Base-by-base conservation (phyloP, 2,329 filamentous ascomycete species). In the Aspergillus phoenicis region DNA sequence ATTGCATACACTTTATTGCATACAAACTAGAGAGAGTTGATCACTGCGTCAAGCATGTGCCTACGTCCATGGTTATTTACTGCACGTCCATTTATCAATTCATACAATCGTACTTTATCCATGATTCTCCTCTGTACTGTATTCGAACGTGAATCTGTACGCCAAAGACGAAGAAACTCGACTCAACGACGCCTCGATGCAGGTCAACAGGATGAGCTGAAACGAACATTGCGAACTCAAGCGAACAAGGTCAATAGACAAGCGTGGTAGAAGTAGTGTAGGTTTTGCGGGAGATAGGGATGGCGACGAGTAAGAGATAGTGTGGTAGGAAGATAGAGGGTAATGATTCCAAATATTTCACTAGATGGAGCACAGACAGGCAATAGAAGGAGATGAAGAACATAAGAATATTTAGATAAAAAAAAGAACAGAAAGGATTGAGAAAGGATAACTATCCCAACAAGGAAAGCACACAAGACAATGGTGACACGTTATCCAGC, bases 181-280 rank as follows among this genome's bases (percentile, higher is more conserved):
- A 66, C 59, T 61, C 62, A 58, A 61, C 56, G 61, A 65, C 66
- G 65, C 64, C 65, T 66, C 53, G 39, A 65, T 66, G 66, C 63
- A 66, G 52, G 60, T 60, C 57, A 56, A 39, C 58, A 59, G 39
- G 30, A 57, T 52, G 17, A 54, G 55, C 43, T 47, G 51, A 56
- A 51, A 22, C 47, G 59, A 62, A 39, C 36, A 58, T 28, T 36
- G 33, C 11, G 33, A 63, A 53, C 28, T 55, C 48, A 56, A 59
- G 41, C 22, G 41, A 61, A 63, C 58, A 60, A 59, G 39, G 43
- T 52, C 36, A 52, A 22, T 36, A 55, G 54, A 53, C 36, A 58
- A 24, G 30, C 47, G 52, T 39, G 36, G 39, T 30, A 28, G 26
- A 39, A 49, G 49, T 49, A 8, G 51, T 52, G 57, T 61, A 58